These are phyloP conservation scores for Polychytrium aggregatum DNA, from an alignment of 192 early-diverging fungal species.

Conservation along the genomic window DNA sequence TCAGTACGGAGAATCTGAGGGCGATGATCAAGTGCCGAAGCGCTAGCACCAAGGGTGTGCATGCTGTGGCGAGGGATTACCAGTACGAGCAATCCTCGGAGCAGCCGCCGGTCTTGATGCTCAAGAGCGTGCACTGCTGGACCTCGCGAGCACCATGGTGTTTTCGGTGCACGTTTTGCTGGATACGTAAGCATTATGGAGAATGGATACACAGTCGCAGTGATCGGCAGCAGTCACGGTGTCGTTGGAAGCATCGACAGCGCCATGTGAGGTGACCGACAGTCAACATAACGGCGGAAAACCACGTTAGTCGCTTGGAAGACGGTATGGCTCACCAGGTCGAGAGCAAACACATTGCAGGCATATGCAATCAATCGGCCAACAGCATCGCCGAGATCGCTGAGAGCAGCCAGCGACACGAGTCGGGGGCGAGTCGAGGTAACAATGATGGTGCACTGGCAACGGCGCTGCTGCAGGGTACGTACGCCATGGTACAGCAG, in stretches of 20 bases:
- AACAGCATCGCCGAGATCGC: too few relatives aligned
- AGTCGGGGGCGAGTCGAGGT: too few relatives aligned
- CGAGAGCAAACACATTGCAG: not conserved
- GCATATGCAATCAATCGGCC: not conserved
- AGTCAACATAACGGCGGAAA: not conserved
- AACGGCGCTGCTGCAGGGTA: constrained; percentile 5
- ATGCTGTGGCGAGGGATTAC: constrained; percentile 3
- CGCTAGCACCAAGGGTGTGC: too few relatives aligned
- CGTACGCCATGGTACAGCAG: constrained; percentile 61
- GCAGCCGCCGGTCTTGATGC: constrained; percentile 78
- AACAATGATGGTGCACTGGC: too few relatives aligned
- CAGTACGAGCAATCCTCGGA: constrained; percentile 73
- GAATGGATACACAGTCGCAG: too few relatives aligned
- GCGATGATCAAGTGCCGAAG: not conserved
- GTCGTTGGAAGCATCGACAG: too few relatives aligned
- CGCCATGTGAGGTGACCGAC: not conserved
- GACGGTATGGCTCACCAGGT: not conserved
- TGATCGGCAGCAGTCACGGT: too few relatives aligned
- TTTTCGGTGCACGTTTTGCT: constrained; percentile 66
- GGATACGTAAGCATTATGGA: not conserved
- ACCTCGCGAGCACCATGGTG: constrained; percentile 58
- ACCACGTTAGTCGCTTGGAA: not conserved
- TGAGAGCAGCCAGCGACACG: too few relatives aligned
- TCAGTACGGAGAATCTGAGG: too few relatives aligned
- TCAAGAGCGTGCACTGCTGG: constrained; percentile 69